Evolutionary conservation across 176 grass and related monocot species (phyloP).

Genomic region (Carex scoparia): DNA sequence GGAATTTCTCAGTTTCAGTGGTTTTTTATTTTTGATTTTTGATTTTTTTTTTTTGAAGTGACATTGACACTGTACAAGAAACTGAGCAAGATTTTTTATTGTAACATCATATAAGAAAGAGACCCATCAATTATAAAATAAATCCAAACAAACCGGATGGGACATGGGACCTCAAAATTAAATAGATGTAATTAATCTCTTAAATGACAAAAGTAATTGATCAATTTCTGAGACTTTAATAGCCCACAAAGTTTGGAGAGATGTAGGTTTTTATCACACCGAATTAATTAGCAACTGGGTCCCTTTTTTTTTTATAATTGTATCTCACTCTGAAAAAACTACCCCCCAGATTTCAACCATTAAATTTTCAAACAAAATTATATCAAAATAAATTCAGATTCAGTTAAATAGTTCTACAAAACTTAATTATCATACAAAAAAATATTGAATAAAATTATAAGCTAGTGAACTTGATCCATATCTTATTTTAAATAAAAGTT

Average conservation of each 20-base stretch:
- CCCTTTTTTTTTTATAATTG: not conserved
- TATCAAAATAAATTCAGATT: no score
- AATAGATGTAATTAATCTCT: not conserved
- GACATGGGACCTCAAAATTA: constrained; percentile 2
- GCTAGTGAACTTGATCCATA: no score
- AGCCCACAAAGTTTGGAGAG: constrained; percentile 12
- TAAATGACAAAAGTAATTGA: not conserved
- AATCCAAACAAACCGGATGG: not conserved
- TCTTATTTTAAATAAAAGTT: no score
- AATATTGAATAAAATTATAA: no score
- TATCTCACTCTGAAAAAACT: not conserved
- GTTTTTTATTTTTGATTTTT: no score
- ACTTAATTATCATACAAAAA: no score
- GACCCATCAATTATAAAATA: not conserved
- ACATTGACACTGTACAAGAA: not conserved
- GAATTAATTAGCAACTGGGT: not conserved
- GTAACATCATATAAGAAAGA: not conserved
- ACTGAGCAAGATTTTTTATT: not conserved
- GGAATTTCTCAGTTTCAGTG: no score
- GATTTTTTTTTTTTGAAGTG: no score
- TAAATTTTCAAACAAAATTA: no score
- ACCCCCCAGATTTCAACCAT: no score
- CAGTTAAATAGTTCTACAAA: no score
- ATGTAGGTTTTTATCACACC: not conserved
- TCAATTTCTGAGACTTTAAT: not conserved